Base-by-base conservation (phyloP, 371 early-diverging fungal species). In the Rhizopus sp. region DNA sequence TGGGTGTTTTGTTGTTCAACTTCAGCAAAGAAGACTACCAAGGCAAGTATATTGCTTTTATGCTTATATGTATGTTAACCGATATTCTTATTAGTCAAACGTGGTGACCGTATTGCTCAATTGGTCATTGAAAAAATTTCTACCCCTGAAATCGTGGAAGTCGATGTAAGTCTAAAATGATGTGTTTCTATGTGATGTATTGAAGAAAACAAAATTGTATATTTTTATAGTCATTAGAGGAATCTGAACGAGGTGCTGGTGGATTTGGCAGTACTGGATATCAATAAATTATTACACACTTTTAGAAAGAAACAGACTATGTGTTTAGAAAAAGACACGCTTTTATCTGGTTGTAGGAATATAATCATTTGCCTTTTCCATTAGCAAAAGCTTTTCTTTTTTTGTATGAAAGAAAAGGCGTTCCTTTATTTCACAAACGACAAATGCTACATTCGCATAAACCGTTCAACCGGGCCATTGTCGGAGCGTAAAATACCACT, bases 71-170 rank as follows among this genome's bases (percentile, higher is more conserved):
- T 2, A 82, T 46, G 9, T 46, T 29, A 46, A 46, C 6, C 7
- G 83, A 23, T 80, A 63, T 37, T 15, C 8, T 51, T 41, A 15
- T 7, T 61, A 80, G 81, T 98, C 51, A 83, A 87, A 45, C 75
- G 84, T 45, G 98, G 99, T 12, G 99, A 99, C 69, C 87, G 99
- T 56, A 85, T 99, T 73, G 99, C 99, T n/a, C 99, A 99, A 75
- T 73, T 98, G 53, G 84, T 99, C 32, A 77, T 99, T 29, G 97
- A 96, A 68, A 78, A 83, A 46, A 93, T 97, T 35, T 82, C 70
- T 49, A 91, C 89, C 2, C 93, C 95, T 7, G 87, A 88, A 7
- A 85, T 96, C 0, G 70, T 81, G 3, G 90, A 90, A 67, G 92
- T 95, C 1, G 84, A 89, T 33, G 88, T 82, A 63, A 72, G 70